phyloP scores from a whole-genome alignment of 1,139 yeast species.

The Pichia cactophila region DNA sequence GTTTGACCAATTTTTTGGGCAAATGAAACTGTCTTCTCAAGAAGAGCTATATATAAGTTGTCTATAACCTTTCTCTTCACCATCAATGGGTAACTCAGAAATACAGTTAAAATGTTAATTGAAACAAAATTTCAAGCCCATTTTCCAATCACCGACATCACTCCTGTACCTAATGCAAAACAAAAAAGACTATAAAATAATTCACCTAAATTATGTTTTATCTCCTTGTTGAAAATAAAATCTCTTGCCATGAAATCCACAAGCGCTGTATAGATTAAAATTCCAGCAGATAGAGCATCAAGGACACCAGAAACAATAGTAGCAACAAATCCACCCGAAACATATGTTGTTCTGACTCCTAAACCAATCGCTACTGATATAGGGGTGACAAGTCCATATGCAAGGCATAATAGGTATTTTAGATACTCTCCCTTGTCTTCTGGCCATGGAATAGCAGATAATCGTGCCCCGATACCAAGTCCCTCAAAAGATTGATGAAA shows the following conservation, averaged over 20 bases:
- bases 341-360: constrained; percentile 66
- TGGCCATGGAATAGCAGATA: constrained; percentile 71
- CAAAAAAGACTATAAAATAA: constrained; percentile 37
- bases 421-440: constrained; percentile 23
- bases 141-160: constrained; percentile 79
- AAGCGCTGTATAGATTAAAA: constrained; percentile 75
- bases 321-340: constrained; percentile 50
- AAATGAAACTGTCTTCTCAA: too few species aligned
- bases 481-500: constrained; percentile 96
- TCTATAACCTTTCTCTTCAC: too few species aligned
- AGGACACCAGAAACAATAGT: constrained; percentile 70
- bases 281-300: constrained; percentile 81
- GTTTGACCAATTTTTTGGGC: too few species aligned
- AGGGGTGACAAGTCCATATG: constrained; percentile 69
- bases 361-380: constrained; percentile 80
- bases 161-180: constrained; percentile 57
- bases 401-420: constrained; percentile 20
- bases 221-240: constrained; percentile 59
- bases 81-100: too few species aligned
- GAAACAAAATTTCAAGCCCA: constrained; percentile 54
- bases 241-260: constrained; percentile 89
- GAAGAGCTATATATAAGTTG: too few species aligned
- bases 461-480: constrained; percentile 80
- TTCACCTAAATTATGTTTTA: constrained; percentile 34
- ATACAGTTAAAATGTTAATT: neutral